Conservation (phyloP, 2,329 filamentous ascomycete species). For the Aspergillus sp. region DNA sequence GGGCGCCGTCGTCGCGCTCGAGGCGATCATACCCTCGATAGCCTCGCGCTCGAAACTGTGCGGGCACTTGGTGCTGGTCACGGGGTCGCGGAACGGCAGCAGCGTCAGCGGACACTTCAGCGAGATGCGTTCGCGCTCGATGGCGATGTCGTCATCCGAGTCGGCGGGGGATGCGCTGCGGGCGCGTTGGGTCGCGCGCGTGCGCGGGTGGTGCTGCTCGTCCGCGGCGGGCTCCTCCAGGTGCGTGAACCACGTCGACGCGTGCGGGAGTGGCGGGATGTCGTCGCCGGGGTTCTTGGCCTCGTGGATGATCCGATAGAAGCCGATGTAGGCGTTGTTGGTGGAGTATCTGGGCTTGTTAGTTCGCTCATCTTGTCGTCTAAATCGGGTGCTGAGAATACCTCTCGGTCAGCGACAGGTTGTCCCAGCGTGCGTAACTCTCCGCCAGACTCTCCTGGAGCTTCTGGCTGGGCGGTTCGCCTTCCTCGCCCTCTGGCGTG, state of each 20-base stretch:
- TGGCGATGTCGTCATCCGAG: constrained; percentile 48
- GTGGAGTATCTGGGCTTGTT: constrained; percentile 49
- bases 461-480: constrained; percentile 29
- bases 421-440: constrained; percentile 34
- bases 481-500: constrained; percentile 35
- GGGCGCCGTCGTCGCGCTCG: constrained; percentile 27
- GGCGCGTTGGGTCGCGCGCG: constrained; percentile 4
- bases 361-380: too few relatives aligned
- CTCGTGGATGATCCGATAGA: constrained; percentile 63
- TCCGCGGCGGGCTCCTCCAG: constrained; percentile 37
- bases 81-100: constrained; percentile 44
- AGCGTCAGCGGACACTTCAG: constrained; percentile 51
- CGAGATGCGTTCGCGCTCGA: constrained; percentile 45
- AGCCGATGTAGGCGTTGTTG: constrained; percentile 61
- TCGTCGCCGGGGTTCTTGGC: constrained; percentile 55
- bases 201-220: constrained; percentile 17
- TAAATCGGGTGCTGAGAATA: constrained; percentile 27
- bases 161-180: constrained; percentile 25
- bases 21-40: constrained; percentile 44
- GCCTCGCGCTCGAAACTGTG: constrained; percentile 51
- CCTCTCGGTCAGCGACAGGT: constrained; percentile 41
- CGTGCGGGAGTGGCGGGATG: constrained; percentile 53
- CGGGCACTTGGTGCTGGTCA: constrained; percentile 49
- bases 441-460: constrained; percentile 37
- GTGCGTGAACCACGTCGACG: constrained; percentile 62